Evolutionary conservation across 768 basidiomycete species (phyloP).

Genomic region (Polyporus arcularius): DNA sequence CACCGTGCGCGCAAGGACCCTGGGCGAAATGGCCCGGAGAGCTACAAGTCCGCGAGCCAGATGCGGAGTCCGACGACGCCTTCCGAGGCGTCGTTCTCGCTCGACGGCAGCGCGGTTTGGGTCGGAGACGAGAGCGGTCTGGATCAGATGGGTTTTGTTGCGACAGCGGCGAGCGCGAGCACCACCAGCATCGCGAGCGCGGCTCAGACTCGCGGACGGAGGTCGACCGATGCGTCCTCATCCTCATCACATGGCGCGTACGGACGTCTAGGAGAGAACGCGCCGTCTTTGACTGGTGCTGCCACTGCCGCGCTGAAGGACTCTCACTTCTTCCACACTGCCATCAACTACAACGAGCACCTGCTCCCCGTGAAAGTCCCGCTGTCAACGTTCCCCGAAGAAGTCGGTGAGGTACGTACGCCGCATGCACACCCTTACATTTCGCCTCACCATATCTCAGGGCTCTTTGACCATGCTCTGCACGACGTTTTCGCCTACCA

Average conservation of each 20-base stretch:
- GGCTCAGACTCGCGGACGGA: constrained; percentile 43
- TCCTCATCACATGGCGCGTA: constrained; percentile 57
- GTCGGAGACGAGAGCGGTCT: constrained; percentile 72
- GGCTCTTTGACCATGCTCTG: constrained; percentile 91
- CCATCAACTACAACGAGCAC: constrained; percentile 80
- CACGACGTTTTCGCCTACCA: constrained; percentile 72
- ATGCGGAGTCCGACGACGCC: constrained; percentile 51
- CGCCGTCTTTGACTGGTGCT: constrained; percentile 22
- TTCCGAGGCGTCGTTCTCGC: constrained; percentile 71
- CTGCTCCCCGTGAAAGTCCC: constrained; percentile 91
- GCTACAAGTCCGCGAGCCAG: constrained; percentile 35
- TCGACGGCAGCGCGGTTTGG: constrained; percentile 84
- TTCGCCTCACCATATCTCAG: constrained; percentile 42
- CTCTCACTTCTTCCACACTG: constrained; percentile 92
- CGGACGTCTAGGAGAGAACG: constrained; percentile 18
- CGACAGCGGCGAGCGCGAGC: constrained; percentile 17
- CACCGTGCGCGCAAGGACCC: constrained; percentile 33
- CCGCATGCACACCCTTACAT: background rate
- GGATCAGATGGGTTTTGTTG: constrained; percentile 37
- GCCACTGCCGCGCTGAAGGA: constrained; percentile 56
- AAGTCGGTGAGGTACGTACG: constrained; percentile 89
- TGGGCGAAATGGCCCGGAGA: constrained; percentile 31
- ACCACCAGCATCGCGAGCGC: constrained; percentile 32
- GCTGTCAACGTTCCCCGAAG: constrained; percentile 84
- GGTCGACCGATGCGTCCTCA: constrained; percentile 76